Base-by-base conservation (phyloP, 441 rosid species). In the Populus hybrid region DNA sequence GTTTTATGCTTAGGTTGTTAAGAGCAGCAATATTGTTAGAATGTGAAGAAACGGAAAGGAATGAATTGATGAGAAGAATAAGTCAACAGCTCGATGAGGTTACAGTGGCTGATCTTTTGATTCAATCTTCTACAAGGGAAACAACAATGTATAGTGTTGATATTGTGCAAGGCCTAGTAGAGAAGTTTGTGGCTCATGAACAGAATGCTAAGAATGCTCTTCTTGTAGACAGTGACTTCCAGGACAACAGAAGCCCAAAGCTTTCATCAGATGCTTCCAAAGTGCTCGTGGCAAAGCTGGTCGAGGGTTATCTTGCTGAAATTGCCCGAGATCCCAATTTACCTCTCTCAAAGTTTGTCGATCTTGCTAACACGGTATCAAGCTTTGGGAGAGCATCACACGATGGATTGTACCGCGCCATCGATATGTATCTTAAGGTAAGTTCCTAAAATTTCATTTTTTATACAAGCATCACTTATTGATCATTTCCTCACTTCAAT, bases 361-460 rank as follows among this genome's bases (percentile, higher is more conserved):
- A 66, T 63, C 91, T 95, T 26, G 90, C 93, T 12, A 91, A 90
- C 70, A 81, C 73, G 85, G 86, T 88, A n/a, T 90, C 97, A 0
- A 82, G 74, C 83, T 92, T 93, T 81, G 87, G 93, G 0, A 90
- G 98, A 80, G 82, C 86, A 40, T 91, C 90, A 21, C 96, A 90
- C 76, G 99, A 95, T 30, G 95, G 97, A 74, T 79, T 95, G 82
- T 93, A 93, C 67, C 93, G 94, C 3, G 95, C 96, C 65, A 85
- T 92, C 32, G 97, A 95, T 85, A 92, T 90, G 95, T 95, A 90
- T 75, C 89, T 95, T 20, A 93, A 95, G 99, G 99, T 95, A 80
- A 73, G 42, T 61, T 71, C 10, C 77, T 42, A 20, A 74, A 23
- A 46, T 46, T 46, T 46, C 20, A 14, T 12, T 46, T 46, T 46